Evolutionary conservation across 192 early-diverging fungal genomes (phyloP).

Genomic region (Phycomyces nitens): DNA sequence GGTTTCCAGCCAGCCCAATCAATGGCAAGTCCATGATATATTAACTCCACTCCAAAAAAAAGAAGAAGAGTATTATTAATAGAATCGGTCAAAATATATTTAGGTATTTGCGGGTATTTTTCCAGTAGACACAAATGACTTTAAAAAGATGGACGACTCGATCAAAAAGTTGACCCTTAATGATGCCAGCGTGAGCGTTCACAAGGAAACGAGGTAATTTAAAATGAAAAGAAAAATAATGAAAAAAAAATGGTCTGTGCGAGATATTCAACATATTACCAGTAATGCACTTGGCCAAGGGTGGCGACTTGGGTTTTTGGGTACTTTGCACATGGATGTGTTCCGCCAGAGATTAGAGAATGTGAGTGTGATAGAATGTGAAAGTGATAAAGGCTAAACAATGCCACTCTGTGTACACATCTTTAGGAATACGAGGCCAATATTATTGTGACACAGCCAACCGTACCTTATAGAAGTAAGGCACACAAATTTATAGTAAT

Average conservation of each 20-base stretch:
- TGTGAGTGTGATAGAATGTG: constrained; percentile 29
- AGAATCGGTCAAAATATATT: not conserved
- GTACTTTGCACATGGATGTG: constrained; percentile 97
- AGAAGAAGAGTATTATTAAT: not conserved
- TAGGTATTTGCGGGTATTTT: constrained; percentile 88
- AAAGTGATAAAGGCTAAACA: not conserved
- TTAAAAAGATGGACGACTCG: constrained; percentile 83
- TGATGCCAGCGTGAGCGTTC: constrained; percentile 87
- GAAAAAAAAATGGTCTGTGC: no score
- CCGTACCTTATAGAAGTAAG: constrained; percentile 78
- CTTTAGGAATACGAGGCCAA: constrained; percentile 84
- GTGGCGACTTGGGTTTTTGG: constrained; percentile 93
- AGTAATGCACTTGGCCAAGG: constrained; percentile 89
- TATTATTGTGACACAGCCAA: constrained; percentile 89
- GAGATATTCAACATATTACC: no score
- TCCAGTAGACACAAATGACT: constrained; percentile 87
- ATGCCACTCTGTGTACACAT: not conserved
- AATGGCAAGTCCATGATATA: constrained; percentile 55
- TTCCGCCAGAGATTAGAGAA: constrained; percentile 90
- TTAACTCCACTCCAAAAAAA: not conserved
- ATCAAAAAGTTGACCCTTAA: constrained; percentile 93
- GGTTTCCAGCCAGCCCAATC: constrained; percentile 94
- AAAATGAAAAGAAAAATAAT: not conserved
- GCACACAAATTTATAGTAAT: constrained; percentile 5
- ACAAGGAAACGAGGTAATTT: constrained; percentile 67